Conservation (phyloP, 441 rosid species). For the Arabidopsis lyrata region DNA sequence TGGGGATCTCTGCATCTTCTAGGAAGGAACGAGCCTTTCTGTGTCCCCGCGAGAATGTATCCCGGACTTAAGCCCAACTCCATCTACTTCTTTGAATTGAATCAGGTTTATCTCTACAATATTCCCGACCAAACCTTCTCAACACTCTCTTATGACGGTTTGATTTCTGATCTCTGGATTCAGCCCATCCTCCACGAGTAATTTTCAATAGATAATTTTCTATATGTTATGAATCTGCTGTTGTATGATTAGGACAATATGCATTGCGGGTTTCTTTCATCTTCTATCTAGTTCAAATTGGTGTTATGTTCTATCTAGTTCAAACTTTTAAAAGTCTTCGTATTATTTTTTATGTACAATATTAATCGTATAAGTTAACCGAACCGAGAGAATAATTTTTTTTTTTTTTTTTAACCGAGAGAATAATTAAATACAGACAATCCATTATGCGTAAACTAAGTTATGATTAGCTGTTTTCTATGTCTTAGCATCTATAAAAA, state of each 20-base stretch:
- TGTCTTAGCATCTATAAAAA: slow-evolving; percentile 23
- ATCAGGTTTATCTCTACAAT: not conserved
- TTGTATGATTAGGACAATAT: no score
- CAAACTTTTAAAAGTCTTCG: no score
- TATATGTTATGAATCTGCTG: no score
- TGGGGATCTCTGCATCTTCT: not conserved
- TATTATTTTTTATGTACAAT: not conserved
- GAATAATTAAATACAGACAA: not conserved
- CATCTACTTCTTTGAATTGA: not conserved
- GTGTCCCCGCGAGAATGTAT: not conserved
- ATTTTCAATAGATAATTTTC: no score
- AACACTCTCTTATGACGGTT: not conserved
- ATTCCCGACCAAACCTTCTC: not conserved
- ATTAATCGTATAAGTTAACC: not conserved
- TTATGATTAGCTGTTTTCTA: slow-evolving; percentile 33
- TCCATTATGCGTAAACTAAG: slow-evolving; percentile 20
- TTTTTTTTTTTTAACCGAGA: no score
- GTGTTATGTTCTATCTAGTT: no score
- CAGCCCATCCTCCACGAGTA: not conserved
- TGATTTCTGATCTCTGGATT: not conserved
- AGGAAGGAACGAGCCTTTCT: not conserved
- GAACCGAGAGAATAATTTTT: no score
- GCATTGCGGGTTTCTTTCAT: no score
- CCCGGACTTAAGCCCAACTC: not conserved
- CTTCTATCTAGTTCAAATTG: no score